These are phyloP conservation scores for Aspergillus brasiliensis DNA, from an alignment of 2,329 filamentous ascomycete species.

Conservation along the genomic window DNA sequence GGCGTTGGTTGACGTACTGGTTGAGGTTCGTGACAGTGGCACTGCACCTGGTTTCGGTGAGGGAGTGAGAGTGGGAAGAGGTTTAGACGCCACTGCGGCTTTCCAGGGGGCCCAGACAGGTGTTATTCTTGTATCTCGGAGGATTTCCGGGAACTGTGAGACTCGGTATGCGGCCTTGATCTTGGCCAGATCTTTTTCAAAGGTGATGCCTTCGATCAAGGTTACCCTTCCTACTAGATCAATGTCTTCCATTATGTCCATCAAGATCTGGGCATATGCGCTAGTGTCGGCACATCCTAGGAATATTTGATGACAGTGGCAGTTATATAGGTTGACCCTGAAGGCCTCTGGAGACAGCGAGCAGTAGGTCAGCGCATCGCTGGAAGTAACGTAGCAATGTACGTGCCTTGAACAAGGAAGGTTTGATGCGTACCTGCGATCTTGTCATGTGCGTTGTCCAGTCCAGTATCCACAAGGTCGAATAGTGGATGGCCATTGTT, in stretches of 20 bases:
- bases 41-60: constrained; percentile 38
- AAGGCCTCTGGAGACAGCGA: constrained; percentile 50
- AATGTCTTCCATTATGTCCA: constrained; percentile 51
- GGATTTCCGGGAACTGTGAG: constrained; percentile 55
- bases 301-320: constrained; percentile 62
- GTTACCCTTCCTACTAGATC: constrained; percentile 53
- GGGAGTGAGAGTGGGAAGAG: constrained; percentile 35
- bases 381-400: constrained; percentile 7
- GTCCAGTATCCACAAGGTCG: constrained; percentile 52
- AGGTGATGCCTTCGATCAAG: constrained; percentile 59
- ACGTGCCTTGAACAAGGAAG: constrained; percentile 8
- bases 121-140: constrained; percentile 55
- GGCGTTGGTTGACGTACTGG: constrained; percentile 41
- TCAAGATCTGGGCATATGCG: constrained; percentile 56
- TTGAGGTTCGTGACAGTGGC: constrained; percentile 40
- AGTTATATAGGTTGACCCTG: constrained; percentile 58
- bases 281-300: constrained; percentile 62
- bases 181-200: constrained; percentile 54
- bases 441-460: constrained; percentile 51
- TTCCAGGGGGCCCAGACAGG: constrained; percentile 39
- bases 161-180: constrained; percentile 52
- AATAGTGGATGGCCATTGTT: constrained; percentile 54
- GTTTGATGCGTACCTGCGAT: constrained; percentile 43
- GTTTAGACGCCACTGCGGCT: constrained; percentile 30
- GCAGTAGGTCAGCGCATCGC: constrained; percentile 25